phyloP scores from a whole-genome alignment of 495 filamentous ascomycete species.

The Penicillium argentinense region DNA sequence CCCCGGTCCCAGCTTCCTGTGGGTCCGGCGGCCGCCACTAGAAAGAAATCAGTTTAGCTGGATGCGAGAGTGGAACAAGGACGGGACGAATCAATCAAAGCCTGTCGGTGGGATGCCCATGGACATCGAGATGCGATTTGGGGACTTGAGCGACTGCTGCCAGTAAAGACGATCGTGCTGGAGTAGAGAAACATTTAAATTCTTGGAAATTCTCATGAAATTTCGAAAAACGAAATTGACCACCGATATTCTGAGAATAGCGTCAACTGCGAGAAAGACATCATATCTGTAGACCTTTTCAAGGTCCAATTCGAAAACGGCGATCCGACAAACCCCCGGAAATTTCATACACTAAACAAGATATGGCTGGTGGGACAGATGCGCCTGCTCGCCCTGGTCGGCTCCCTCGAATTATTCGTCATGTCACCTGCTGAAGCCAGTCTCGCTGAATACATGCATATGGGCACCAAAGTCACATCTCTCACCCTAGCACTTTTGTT shows the following conservation, averaged over 20 bases:
- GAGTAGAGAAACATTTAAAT: neutral
- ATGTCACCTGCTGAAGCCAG: conserved; percentile 45
- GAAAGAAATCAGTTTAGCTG: too few species aligned
- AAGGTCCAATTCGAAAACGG: conserved; percentile 9
- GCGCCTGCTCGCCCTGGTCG: conserved; percentile 49
- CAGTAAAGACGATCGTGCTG: neutral
- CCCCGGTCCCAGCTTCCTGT: neutral
- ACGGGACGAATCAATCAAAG: too few species aligned
- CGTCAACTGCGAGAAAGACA: neutral
- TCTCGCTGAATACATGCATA: conserved; percentile 36
- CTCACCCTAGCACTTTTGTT: conserved; percentile 2
- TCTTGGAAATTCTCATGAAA: neutral
- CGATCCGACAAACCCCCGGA: conserved; percentile 41
- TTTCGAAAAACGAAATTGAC: neutral
- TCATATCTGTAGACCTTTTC: neutral
- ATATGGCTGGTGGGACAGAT: conserved; percentile 51
- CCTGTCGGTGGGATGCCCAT: neutral
- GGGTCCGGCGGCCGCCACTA: neutral
- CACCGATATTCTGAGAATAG: neutral
- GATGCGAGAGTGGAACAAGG: too few species aligned
- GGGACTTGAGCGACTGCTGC: too few species aligned
- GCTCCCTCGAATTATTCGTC: conserved; percentile 49
- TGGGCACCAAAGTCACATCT: conserved; percentile 32
- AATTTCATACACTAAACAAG: conserved; percentile 45
- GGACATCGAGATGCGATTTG: too few species aligned